Evolutionary conservation across 768 basidiomycete genomes (phyloP), one percentile per base, ranked within the genome.

Genomic region (Suillus variegatus): DNA sequence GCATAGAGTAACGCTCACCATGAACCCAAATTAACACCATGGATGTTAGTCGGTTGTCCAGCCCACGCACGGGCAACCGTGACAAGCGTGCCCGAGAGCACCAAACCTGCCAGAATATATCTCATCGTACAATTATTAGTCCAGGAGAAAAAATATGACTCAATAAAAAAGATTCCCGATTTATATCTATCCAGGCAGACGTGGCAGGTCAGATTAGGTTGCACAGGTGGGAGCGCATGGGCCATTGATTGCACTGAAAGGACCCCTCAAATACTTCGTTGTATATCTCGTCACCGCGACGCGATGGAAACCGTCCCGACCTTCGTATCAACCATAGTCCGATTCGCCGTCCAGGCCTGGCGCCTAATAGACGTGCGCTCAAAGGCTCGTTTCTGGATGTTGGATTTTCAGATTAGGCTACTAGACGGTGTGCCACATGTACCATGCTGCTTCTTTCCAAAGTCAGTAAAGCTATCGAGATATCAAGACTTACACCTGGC

Each of bases 11-110:
- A 56, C 32, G 57, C 80, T 22, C 66, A 85, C 87, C 88, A 90
- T 63, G 86, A 86, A 12, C 90, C 88, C 40, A 92, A 71, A 71
- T 92, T 91, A 5, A 91, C 89, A 54, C 90, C 90, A 70, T 89
- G 86, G 20, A 89, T 87, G 66, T 89, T 88, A n/a, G 67, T 71
- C 1, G 46, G 61, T 32, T 36, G 74, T 32, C 67, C 68, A 4
- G 73, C 73, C 18, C 71, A 61, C 62, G 66, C 71, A 1, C 22
- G 64, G 4, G 64, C 62, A 46, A 69, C 28, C 28, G 28, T 28
- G 28, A 28, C 64, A 54, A 76, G 65, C 36, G 66, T 51, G 35
- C 64, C 65, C 2, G 63, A 68, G 6, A 77, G 47, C 49, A 63
- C 65, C 20, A 70, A 49, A 20, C 49, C 63, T 14, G 68, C 38